Base-by-base conservation (phyloP, 192 early-diverging fungal species). In the Umbelopsis ramanniana region DNA sequence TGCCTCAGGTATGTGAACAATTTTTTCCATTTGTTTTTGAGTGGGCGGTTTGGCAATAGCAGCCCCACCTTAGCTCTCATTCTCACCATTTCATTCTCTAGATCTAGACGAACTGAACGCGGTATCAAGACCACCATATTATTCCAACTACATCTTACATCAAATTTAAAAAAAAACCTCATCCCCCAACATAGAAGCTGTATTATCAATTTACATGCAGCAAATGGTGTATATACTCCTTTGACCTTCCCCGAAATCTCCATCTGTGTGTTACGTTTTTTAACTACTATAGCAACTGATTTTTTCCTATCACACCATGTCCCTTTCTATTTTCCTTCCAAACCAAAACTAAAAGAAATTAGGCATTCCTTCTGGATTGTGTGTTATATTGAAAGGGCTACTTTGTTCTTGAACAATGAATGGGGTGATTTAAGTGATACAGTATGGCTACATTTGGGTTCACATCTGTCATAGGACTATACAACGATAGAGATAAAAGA, bases 1-100 rank as follows among this genome's bases (percentile, higher is more conserved):
- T 83, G 73, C 83, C 83, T 33, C 78, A 82, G 66, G 68, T 87
- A 80, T 74, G 69, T 70, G 22, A 67, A 24, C 0, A 1, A 7
- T 2, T 55, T 11, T 63, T n/a, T 12, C 40, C 3, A 4, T 43
- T 29, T 29, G 29, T 29, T 29, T 29, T 29, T 29, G 29, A 29
- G 29, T 29, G 3, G 29, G 29, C 29, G 29, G 29, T 29, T 29
- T 29, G 29, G 29, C 29, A 29, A 29, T 29, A 29, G 29, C n/a
- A n/a, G n/a, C n/a, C n/a, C n/a, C n/a, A n/a, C n/a, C n/a, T n/a
- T n/a, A n/a, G n/a, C n/a, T n/a, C n/a, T n/a, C n/a, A n/a, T 43
- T 43, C 40, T 43, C 6, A 43, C 40, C 40, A 12, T 43, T 43
- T 43, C 11, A 43, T 6, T 38, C 33, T 35, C 23, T 19, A 63